phyloP scores from a whole-genome alignment of 345 rosid genomes.

The Lumnitzera racemosa region DNA sequence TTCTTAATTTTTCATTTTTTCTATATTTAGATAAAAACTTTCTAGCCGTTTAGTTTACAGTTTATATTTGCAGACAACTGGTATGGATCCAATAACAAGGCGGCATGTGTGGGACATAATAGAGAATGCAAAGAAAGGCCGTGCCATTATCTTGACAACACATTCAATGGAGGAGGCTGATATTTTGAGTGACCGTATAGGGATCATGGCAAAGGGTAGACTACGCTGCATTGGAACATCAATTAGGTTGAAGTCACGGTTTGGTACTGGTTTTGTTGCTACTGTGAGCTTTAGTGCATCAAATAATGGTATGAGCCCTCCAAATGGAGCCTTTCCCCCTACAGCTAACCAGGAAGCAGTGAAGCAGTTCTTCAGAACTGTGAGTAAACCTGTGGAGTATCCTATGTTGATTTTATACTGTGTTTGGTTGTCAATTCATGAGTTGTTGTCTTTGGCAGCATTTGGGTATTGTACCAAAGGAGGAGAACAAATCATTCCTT shows the following conservation, averaged over 20 bases:
- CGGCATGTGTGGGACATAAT: constrained; percentile 95
- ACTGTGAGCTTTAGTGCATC: constrained; percentile 59
- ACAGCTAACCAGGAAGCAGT: constrained; percentile 37
- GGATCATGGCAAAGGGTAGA: constrained; percentile 94
- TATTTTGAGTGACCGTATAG: constrained; percentile 79
- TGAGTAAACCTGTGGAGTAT: constrained; percentile 23
- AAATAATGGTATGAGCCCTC: constrained; percentile 30
- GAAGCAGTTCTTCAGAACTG: constrained; percentile 66
- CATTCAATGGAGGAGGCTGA: constrained; percentile 99
- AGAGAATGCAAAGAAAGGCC: constrained; percentile 74
- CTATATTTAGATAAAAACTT: not conserved
- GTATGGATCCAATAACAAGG: constrained; percentile 93
- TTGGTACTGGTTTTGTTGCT: constrained; percentile 84
- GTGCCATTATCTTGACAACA: constrained; percentile 75
- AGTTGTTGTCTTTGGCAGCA: constrained; percentile 33
- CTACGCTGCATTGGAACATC: constrained; percentile 87
- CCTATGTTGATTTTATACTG: not conserved
- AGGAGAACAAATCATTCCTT: constrained; percentile 64
- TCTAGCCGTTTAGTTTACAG: not conserved
- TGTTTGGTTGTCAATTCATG: not conserved
- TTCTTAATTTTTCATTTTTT: not conserved
- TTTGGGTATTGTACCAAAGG: constrained; percentile 53
- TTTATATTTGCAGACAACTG: constrained; percentile 55
- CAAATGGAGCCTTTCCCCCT: constrained; percentile 21
- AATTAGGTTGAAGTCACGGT: constrained; percentile 78